These are phyloP conservation scores for Sapria himalayana DNA, from an alignment of 345 rosid genomes.

Conservation along the genomic window DNA sequence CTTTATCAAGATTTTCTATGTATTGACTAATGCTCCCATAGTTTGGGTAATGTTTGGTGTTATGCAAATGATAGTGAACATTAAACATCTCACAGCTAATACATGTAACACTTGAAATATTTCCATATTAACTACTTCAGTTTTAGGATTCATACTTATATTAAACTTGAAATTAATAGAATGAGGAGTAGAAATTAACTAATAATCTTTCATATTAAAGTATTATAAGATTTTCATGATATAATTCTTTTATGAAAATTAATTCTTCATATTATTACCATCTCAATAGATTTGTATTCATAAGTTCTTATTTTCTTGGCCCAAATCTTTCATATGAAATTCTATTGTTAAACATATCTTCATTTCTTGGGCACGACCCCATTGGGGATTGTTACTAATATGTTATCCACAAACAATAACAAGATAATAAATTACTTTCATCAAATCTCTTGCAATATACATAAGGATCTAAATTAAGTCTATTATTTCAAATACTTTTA, in stretches of 20 bases:
- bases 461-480: background rate
- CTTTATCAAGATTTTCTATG: background rate
- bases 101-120: background rate
- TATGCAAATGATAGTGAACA: background rate
- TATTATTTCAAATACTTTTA: background rate
- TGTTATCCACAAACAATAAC: slow-evolving; percentile 1
- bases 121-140: background rate
- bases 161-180: background rate
- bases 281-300: background rate
- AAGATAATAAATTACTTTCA: background rate
- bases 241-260: slow-evolving; percentile 1
- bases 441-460: background rate
- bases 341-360: background rate
- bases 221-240: background rate
- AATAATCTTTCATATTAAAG: background rate
- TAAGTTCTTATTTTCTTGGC: background rate
- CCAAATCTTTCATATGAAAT: background rate
- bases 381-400: background rate
- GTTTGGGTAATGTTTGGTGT: background rate
- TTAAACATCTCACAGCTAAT: background rate
- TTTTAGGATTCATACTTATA: background rate
- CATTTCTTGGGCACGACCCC: background rate
- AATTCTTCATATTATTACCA: background rate
- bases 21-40: background rate
- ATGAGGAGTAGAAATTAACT: background rate